phyloP scores from a whole-genome alignment of 441 rosid species.

The Bruguiera hainesii region DNA sequence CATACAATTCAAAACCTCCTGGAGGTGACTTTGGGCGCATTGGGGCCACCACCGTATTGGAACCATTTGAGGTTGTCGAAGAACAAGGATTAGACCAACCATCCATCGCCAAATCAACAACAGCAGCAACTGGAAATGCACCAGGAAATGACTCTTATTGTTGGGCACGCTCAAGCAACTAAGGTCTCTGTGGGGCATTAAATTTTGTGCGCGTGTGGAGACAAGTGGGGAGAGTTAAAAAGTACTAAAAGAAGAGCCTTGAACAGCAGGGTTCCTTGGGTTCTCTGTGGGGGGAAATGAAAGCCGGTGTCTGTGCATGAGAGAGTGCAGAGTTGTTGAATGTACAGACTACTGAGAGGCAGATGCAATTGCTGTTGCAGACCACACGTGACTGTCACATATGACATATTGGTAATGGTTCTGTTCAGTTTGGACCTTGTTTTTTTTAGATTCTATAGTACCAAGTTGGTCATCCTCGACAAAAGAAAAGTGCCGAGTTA shows the following conservation, averaged over 20 bases:
- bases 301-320: neutral
- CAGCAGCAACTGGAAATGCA: slow-evolving; percentile 2
- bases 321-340: neutral
- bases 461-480: neutral
- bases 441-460: neutral
- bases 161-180: too few species aligned
- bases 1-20: slow-evolving; percentile 41
- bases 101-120: slow-evolving; percentile 18
- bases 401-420: neutral
- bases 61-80: slow-evolving; percentile 23
- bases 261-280: neutral
- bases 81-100: slow-evolving; percentile 17
- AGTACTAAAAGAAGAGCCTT: neutral
- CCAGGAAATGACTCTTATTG: neutral
- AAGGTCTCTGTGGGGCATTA: too few species aligned
- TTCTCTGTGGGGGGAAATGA: slow-evolving; percentile 6
- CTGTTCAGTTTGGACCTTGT: slow-evolving; percentile 2
- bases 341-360: neutral
- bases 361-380: slow-evolving; percentile 24
- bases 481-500: neutral
- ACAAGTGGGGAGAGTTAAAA: neutral
- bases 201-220: neutral
- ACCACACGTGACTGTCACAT: slow-evolving; percentile 37
- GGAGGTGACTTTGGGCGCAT: slow-evolving; percentile 43
- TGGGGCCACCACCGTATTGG: slow-evolving; percentile 14